A percentile compares a stretch with the other conserved stretches of the same genome.
These are phyloP conservation scores for Eucalyptus tenuipes DNA, from an alignment of 345 rosid species.

Conservation along the genomic window DNA sequence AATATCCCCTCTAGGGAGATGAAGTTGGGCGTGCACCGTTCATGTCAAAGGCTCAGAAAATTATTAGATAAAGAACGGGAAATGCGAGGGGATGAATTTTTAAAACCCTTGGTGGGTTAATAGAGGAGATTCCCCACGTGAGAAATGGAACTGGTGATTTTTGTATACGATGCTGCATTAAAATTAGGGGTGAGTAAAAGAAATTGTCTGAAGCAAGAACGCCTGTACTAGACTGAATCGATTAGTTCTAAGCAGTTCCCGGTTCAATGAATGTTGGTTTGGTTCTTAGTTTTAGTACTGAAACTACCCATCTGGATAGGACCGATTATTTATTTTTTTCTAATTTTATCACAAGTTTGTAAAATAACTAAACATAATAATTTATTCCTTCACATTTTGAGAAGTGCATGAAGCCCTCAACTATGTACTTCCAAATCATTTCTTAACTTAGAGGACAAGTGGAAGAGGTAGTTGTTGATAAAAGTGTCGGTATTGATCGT, in stretches of 20 bases:
- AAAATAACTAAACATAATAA: too few species aligned
- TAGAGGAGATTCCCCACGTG: not conserved
- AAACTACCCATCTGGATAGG: not conserved
- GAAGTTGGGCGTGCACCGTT: not conserved
- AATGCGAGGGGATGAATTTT: not conserved
- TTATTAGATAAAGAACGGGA: not conserved
- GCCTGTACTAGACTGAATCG: accelerated
- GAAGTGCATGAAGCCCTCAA: constrained; percentile 1
- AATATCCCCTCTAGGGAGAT: not conserved
- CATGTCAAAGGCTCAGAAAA: not conserved
- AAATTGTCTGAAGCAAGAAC: accelerated
- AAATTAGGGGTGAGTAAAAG: too few species aligned
- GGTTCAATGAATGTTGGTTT: accelerated
- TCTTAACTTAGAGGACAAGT: not conserved
- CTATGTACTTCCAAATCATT: not conserved
- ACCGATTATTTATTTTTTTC: too few species aligned
- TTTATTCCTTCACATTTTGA: constrained; percentile 17
- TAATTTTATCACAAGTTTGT: not conserved
- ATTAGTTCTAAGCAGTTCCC: too few species aligned
- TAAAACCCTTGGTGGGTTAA: not conserved
- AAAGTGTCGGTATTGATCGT: not conserved
- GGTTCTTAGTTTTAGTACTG: accelerated
- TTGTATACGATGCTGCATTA: not conserved
- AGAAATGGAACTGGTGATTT: not conserved
- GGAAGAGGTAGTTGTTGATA: not conserved